Evolutionary conservation across 768 basidiomycete genomes (phyloP), one percentile per base, ranked within the genome.

Genomic region (Megacollybia marginata): DNA sequence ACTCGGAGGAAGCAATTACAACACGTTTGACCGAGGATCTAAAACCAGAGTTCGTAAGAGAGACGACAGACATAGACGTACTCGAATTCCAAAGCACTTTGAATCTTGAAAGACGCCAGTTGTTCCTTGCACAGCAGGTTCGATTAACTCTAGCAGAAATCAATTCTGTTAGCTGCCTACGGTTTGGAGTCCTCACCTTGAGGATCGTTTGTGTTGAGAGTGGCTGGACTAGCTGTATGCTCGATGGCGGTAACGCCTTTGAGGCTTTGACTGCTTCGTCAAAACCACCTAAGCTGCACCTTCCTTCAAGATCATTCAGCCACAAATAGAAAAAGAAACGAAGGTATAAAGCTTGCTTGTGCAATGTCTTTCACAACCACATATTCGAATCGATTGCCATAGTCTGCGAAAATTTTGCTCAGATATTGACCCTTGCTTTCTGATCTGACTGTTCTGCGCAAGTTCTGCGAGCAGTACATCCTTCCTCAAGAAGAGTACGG

Each of bases 261-360:
- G 51, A 91, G 1, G 75, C 87, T 28, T 28, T 78, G 51, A 91
- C 84, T 0, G 82, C 88, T 46, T 88, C 80, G 60, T 92, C 87
- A 53, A 90, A 93, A 1, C n/a, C n/a, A n/a, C n/a, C n/a, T n/a
- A n/a, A n/a, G n/a, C n/a, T n/a, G 83, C 85, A 7, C 78, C 79
- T 2, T 74, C 74, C 80, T 82, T n/a, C 19, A 8, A 15, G 44
- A 15, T 7, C 8, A 42, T 10, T 20, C 16, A 31, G 15, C 28
- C 18, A 46, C 33, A 28, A 33, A 18, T 12, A 19, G 5, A 1
- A 13, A 1, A 13, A 16, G 23, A 15, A 42, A 38, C 28, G 33
- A 49, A 9, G 23, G 16, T 18, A 38, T 12, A 16, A 35, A 13
- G 52, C 62, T 5, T 20, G 64, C 70, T 58, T 65, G 61, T 5